Base-by-base conservation (phyloP, 164 flowering plant genomes). In the Sextonia rubra region DNA sequence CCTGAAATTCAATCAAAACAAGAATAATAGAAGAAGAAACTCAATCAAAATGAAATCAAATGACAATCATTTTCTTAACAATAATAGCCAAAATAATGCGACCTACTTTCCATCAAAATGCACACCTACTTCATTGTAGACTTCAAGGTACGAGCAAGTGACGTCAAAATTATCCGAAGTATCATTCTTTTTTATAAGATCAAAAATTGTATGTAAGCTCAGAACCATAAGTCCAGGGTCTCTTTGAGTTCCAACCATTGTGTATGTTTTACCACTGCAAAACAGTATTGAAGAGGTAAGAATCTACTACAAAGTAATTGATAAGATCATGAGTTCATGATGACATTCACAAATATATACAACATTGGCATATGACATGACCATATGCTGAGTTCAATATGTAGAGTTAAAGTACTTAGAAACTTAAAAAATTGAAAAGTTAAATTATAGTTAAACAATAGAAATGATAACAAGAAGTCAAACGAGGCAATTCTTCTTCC, bases 171-270 rank as follows among this genome's bases (percentile, higher is more conserved):
- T 85, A 79, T 89, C 88, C 27, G 91, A 87, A 78, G 85, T 84
- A 29, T 70, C 78, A 71, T 88, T 89, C 76, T 77, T 76, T 75
- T 83, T 81, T 20, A 93, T 91, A 15, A 86, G 88, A 76, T 90
- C 91, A 78, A 93, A 93, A 47, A 93, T 85, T 20, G 92, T 86
- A 61, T 87, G 86, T 80, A 93, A 82, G 78, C 98, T 88, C 71
- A 93, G 91, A 83, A 91, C 97, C 98, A 93, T 93, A 49, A 93
- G 89, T 75, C 98, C 97, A 77, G 92, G 97, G 80, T 93, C 97
- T 71, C 77, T 79, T 70, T 74, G 77, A 48, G 89, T 90, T 74
- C 98, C 98, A 76, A 83, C 97, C 97, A 93, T 93, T 65, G 98
- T 93, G 74, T 93, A 90, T 58, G 97, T 93, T 79, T 91, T 93